A percentile compares a stretch with the other conserved stretches of the same genome.
These are phyloP conservation scores for Cercophora samala DNA, from an alignment of 495 filamentous ascomycete genomes.

Conservation along the genomic window DNA sequence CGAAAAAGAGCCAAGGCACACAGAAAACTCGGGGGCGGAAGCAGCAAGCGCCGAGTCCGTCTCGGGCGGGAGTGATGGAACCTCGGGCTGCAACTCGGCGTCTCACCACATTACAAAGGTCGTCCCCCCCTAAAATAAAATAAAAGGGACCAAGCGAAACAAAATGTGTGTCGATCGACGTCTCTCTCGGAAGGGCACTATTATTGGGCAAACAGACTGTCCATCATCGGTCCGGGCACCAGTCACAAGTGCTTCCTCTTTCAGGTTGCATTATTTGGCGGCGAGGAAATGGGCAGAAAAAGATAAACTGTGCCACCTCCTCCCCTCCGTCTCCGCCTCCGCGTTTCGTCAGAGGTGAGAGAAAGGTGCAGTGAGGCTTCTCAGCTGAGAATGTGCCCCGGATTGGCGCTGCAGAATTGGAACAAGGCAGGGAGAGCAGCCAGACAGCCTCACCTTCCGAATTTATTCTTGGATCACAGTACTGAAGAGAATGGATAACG, in stretches of 20 bases:
- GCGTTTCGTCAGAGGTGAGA: background rate
- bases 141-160: background rate
- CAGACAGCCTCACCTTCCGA: too few relatives aligned
- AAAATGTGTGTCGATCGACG: background rate
- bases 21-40: slow-evolving; percentile 19
- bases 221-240: background rate
- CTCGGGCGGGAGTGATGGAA: slow-evolving; percentile 15
- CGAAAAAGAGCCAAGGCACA: background rate
- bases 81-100: background rate
- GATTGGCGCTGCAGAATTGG: background rate
- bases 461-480: background rate
- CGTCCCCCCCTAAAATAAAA: background rate
- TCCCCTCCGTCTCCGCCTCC: background rate
- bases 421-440: background rate
- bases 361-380: background rate
- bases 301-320: background rate
- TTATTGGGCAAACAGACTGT: background rate
- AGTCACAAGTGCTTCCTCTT: background rate
- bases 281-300: background rate
- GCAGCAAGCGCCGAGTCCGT: slow-evolving; percentile 21
- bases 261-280: background rate
- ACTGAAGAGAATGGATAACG: background rate
- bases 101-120: background rate
- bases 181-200: background rate
- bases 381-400: background rate